These are phyloP conservation scores for Fusarium sp. DNA, from an alignment of 2,329 filamentous ascomycete species.

Conservation along the genomic window DNA sequence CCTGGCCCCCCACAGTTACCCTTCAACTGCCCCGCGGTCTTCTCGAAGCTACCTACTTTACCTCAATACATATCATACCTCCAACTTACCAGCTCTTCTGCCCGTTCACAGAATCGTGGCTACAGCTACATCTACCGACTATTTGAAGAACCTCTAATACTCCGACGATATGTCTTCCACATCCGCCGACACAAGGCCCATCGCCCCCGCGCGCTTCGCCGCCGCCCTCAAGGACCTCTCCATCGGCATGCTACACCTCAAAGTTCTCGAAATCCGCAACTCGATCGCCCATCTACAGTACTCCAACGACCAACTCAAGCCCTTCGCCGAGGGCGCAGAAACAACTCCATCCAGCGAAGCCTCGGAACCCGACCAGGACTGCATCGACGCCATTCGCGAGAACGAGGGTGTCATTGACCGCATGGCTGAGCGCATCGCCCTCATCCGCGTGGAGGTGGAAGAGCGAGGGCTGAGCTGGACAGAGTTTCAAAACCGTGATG, in stretches of 20 bases:
- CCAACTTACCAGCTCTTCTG: not conserved
- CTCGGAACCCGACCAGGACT: conserved; percentile 70
- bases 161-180: conserved; percentile 61
- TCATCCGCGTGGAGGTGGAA: conserved; percentile 74
- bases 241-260: conserved; percentile 74
- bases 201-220: conserved; percentile 71
- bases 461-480: conserved; percentile 65
- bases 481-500: conserved; percentile 64
- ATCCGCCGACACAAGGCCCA: conserved; percentile 71
- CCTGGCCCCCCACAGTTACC: conserved; percentile 35
- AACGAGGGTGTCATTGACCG: conserved; percentile 75
- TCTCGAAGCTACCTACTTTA: not conserved
- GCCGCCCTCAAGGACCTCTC: conserved; percentile 75
- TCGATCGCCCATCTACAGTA: conserved; percentile 78
- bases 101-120: not conserved
- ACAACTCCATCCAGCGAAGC: conserved; percentile 42
- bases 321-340: conserved; percentile 68
- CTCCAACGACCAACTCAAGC: conserved; percentile 78
- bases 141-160: not conserved
- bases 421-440: conserved; percentile 72
- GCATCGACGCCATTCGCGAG: conserved; percentile 78
- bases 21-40: conserved; percentile 27
- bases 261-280: conserved; percentile 81
- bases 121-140: not conserved
- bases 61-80: not conserved